These are phyloP conservation scores for Bacidia rubella DNA, from an alignment of 495 filamentous ascomycete species.

Conservation along the genomic window DNA sequence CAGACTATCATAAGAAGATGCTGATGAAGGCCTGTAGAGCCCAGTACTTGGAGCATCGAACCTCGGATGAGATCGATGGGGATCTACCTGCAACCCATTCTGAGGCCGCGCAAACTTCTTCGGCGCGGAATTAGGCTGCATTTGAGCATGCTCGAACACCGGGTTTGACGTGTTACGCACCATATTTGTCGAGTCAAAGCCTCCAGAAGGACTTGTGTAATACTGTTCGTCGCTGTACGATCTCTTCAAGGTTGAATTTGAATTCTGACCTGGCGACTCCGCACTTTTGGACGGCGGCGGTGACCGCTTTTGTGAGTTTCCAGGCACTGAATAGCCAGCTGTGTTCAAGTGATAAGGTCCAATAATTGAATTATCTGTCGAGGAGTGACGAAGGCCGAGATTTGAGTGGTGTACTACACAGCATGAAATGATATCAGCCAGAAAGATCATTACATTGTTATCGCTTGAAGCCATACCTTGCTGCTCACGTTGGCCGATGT, in stretches of 20 bases:
- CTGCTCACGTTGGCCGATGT: conserved; percentile 1
- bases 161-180: conserved; percentile 8
- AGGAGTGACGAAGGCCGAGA: not conserved
- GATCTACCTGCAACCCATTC: conserved; percentile 8
- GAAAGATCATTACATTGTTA: not conserved
- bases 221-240: conserved; percentile 19
- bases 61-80: conserved; percentile 16
- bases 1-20: conserved; percentile 12
- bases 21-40: conserved; percentile 18
- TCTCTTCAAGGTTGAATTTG: conserved; percentile 10
- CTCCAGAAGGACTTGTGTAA: conserved; percentile 8
- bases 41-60: conserved; percentile 24
- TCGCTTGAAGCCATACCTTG: not conserved
- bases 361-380: not conserved
- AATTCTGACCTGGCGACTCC: conserved; percentile 8
- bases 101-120: conserved; percentile 8
- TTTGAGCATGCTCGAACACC: conserved; percentile 4
- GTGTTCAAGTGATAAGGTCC: conserved; percentile 9
- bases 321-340: conserved; percentile 6
- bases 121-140: conserved; percentile 6
- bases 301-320: conserved; percentile 9
- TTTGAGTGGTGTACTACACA: not conserved
- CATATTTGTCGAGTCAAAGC: conserved; percentile 9
- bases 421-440: not conserved
- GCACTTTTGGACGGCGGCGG: conserved; percentile 6